Evolutionary conservation across 2,329 filamentous ascomycete species (phyloP), one percentile per base, ranked within the genome.

Genomic region (Harringtonia lauricola): DNA sequence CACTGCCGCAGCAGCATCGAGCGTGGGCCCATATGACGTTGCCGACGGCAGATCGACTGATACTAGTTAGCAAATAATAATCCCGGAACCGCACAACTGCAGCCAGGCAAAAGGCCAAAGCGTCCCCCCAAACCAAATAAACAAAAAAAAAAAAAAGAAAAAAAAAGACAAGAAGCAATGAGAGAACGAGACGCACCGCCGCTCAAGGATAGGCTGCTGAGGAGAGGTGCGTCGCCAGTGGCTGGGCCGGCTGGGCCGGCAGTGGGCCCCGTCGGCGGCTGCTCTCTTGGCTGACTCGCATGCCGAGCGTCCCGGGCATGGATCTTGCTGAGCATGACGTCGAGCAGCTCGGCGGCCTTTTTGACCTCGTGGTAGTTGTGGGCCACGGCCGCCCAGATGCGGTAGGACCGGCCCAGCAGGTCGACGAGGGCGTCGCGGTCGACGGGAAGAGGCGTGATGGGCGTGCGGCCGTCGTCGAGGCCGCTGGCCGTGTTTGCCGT

Each of bases 321-420:
- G 22, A 51, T 49, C 39, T 48, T 51, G 38, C 39, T 37, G 28
- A 50, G 36, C 62, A 74, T 70, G 4, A 60, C 64, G 7, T 61
- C 59, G 42, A 74, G 53, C 8, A 70, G 64, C 30, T 64, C 62
- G 12, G 62, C 63, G 22, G 70, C 69, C 55, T 70, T 72, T 34
- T 56, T 62, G 38, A 67, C 60, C 44, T 71, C 70, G 2, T 56
- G 51, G 21, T 60, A 53, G 9, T 57, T 55, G 13, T 50, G 45
- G 3, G 65, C 57, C 22, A 71, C 59, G 4, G 63, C 56, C 17
- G 51, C 51, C 70, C 71, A 74, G 42, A 72, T 65, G 3, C 43
- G 43, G 47, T 68, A 54, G 14, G 70, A 72, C 17, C 59, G 56
- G 46, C 58, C 58, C 21, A 75, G 60, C 48, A 66, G 51, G 10